These are phyloP conservation scores for Aureobasidium sp. DNA, from an alignment of 2,329 filamentous ascomycete species.

Conservation along the genomic window DNA sequence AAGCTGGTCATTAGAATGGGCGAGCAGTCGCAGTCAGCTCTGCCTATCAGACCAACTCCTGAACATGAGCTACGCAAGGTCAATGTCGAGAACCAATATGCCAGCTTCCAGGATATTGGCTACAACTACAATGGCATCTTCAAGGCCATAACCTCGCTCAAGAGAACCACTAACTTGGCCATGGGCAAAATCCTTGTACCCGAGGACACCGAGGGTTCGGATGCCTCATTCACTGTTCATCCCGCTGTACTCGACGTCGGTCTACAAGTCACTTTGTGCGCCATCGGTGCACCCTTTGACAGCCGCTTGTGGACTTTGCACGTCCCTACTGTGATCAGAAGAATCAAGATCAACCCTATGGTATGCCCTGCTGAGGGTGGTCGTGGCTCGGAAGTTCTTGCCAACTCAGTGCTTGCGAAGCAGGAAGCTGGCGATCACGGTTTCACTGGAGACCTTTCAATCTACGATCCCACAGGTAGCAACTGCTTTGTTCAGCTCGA, in stretches of 20 bases:
- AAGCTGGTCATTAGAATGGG: slow-evolving; percentile 7
- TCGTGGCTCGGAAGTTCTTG: slow-evolving; percentile 4
- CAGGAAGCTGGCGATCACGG: not conserved
- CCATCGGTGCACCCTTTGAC: slow-evolving; percentile 26
- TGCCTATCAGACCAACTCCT: slow-evolving; percentile 1
- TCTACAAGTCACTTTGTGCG: slow-evolving; percentile 27
- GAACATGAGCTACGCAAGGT: not conserved
- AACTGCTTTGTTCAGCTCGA: slow-evolving; percentile 4
- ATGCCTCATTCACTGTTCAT: slow-evolving; percentile 27
- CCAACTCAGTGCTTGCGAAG: not conserved
- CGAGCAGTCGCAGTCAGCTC: slow-evolving; percentile 25
- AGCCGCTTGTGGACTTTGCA: slow-evolving; percentile 22
- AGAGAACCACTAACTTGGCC: not conserved
- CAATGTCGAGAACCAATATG: slow-evolving; percentile 19
- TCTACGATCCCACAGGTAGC: not conserved
- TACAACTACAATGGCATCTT: slow-evolving; percentile 22
- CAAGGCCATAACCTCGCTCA: slow-evolving; percentile 3
- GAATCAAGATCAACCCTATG: slow-evolving; percentile 23
- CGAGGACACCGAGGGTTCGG: not conserved
- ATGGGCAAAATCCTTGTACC: slow-evolving; percentile 6
- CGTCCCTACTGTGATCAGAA: slow-evolving; percentile 20
- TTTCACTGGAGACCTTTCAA: not conserved
- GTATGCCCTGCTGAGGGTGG: not conserved
- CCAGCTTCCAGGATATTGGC: slow-evolving; percentile 18
- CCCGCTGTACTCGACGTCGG: slow-evolving; percentile 27